Percentiles rank a stretch among this genome's conserved stretches.
Evolutionary conservation across 495 filamentous ascomycete genomes (phyloP).

Genomic region (Immersiella caudata): DNA sequence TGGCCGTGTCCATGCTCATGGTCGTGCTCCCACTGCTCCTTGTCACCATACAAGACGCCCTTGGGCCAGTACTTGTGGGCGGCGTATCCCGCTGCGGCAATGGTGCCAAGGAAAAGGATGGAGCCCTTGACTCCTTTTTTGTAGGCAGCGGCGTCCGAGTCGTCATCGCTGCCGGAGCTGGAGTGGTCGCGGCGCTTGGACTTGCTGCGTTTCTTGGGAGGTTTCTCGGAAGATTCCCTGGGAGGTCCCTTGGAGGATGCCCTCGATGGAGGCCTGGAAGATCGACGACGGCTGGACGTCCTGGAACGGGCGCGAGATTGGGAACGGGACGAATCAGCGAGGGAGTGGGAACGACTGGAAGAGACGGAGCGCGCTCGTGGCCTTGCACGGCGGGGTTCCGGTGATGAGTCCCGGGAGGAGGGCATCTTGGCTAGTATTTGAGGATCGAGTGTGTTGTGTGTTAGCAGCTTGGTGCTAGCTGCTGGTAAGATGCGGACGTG

Average conservation of each 20-base stretch:
- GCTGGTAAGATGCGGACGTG: neutral
- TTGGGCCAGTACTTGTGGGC: conserved; percentile 48
- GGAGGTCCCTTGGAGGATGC: neutral
- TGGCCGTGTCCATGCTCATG: neutral
- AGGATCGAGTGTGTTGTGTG: neutral
- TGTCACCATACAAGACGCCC: conserved; percentile 43
- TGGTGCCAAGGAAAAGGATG: conserved; percentile 42
- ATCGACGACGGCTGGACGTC: neutral
- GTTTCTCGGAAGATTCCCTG: neutral
- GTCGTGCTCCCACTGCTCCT: conserved; percentile 41
- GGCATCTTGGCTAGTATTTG: neutral
- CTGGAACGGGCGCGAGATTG: neutral
- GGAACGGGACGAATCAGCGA: neutral
- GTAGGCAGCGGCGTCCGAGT: neutral
- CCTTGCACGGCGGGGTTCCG: neutral
- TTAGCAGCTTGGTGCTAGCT: neutral
- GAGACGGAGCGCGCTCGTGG: neutral
- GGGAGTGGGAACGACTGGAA: neutral
- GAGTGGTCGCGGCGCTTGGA: conserved; percentile 1
- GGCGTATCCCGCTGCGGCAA: conserved; percentile 41
- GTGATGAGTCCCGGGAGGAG: neutral
- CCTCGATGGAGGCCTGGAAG: neutral
- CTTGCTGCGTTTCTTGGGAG: neutral
- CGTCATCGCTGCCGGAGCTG: neutral
- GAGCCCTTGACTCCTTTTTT: conserved; percentile 34